These are phyloP conservation scores for Mortierella sp. DNA, from an alignment of 371 early-diverging fungal genomes.

Conservation along the genomic window DNA sequence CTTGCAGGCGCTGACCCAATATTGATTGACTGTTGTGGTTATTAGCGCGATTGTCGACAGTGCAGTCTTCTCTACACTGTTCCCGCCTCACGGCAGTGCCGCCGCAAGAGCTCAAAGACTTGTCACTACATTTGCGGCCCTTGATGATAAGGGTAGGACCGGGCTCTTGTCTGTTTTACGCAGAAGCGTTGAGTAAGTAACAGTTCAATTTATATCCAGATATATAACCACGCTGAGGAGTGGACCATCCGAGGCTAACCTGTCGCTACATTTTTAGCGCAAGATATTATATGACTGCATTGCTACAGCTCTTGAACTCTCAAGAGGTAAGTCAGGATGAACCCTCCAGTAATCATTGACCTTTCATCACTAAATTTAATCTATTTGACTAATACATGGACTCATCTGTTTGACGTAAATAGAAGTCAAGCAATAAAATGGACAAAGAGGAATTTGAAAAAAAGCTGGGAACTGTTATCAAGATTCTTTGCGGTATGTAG, in stretches of 20 bases:
- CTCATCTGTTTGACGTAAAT: background rate
- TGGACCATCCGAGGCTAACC: background rate
- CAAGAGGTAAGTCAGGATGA: slow-evolving; percentile 21
- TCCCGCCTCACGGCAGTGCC: slow-evolving; percentile 56
- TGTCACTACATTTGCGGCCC: slow-evolving; percentile 23
- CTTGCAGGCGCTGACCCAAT: background rate
- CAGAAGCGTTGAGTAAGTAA: slow-evolving; percentile 47
- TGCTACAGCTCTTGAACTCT: slow-evolving; percentile 27
- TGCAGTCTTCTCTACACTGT: slow-evolving; percentile 69
- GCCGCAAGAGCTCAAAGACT: slow-evolving; percentile 39
- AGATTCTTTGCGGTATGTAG: slow-evolving; percentile 29
- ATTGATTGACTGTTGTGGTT: background rate
- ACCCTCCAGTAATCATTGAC: background rate
- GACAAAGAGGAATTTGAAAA: slow-evolving; percentile 27
- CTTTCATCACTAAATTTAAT: too few relatives aligned
- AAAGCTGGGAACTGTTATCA: slow-evolving; percentile 35
- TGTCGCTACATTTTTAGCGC: slow-evolving; percentile 13
- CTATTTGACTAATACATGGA: background rate
- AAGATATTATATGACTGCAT: slow-evolving; percentile 29
- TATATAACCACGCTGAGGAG: background rate
- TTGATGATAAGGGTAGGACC: slow-evolving; percentile 49
- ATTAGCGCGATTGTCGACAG: slow-evolving; percentile 72
- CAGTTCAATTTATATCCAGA: background rate
- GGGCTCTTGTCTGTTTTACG: slow-evolving; percentile 48
- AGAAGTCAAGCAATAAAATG: slow-evolving; percentile 3